Conservation (phyloP, 2,329 filamentous ascomycete genomes). For the Colletotrichum aenigma region DNA sequence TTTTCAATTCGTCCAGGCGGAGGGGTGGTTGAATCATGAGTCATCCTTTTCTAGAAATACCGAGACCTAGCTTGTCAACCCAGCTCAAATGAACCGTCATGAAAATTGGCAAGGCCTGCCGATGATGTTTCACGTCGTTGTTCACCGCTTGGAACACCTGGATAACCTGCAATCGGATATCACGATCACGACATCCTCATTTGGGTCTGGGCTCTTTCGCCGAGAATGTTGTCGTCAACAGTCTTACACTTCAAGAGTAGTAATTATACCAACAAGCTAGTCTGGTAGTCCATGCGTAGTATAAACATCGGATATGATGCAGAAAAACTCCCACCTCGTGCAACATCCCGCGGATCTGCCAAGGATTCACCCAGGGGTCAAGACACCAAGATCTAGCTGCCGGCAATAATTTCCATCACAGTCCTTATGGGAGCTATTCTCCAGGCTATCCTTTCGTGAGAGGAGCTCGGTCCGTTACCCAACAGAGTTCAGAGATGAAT, state of each 20-base stretch:
- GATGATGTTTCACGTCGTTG: background rate
- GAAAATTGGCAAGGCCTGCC: background rate
- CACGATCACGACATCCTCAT: background rate
- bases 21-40: background rate
- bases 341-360: background rate
- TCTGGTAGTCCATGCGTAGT: background rate
- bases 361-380: background rate
- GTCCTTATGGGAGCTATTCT: fast-evolving
- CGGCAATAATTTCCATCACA: background rate
- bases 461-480: background rate
- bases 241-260: background rate
- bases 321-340: background rate
- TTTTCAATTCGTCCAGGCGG: background rate
- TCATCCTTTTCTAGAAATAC: background rate
- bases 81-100: background rate
- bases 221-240: background rate
- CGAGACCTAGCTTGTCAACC: background rate
- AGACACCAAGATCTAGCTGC: background rate
- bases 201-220: fast-evolving
- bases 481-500: background rate
- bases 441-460: background rate
- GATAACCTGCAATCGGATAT: background rate
- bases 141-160: background rate
- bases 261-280: background rate
- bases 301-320: background rate